phyloP scores from a whole-genome alignment of 495 filamentous ascomycete species.

The Staphylotrichum longicolle region DNA sequence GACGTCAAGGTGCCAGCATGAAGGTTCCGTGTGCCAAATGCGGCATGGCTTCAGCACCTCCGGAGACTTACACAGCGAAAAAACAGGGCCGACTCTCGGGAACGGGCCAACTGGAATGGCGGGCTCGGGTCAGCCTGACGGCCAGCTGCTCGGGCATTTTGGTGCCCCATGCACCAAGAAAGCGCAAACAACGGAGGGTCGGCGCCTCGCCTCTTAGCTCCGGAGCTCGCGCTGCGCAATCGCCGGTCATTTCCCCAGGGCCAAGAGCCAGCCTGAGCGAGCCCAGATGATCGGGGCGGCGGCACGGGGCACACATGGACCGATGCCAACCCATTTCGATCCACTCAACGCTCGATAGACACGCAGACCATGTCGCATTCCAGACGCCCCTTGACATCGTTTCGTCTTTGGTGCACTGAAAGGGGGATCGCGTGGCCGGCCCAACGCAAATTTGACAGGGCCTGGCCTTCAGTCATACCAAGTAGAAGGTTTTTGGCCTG shows the following conservation, averaged over 20 bases:
- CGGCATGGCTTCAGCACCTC: too few relatives aligned
- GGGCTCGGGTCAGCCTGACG: too few relatives aligned
- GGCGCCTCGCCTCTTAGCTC: constrained; percentile 9
- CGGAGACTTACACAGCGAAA: too few relatives aligned
- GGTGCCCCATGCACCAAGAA: too few relatives aligned
- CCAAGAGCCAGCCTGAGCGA: background rate
- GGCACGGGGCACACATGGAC: background rate
- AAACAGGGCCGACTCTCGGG: background rate
- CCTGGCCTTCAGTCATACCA: too few relatives aligned
- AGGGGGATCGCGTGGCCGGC: background rate
- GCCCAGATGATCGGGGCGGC: constrained; percentile 4
- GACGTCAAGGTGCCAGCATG: too few relatives aligned
- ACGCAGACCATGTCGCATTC: background rate
- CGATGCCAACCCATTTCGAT: background rate
- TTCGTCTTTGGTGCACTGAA: background rate
- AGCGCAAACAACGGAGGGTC: constrained; percentile 5
- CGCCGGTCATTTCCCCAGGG: constrained; percentile 2
- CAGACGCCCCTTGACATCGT: background rate
- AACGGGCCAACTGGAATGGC: background rate
- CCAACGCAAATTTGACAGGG: background rate
- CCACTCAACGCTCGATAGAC: background rate
- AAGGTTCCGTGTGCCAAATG: too few relatives aligned
- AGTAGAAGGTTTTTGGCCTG: too few relatives aligned
- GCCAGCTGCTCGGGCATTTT: too few relatives aligned
- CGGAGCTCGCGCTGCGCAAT: constrained; percentile 21